A percentile compares a stretch with the other conserved stretches of the same genome.
Conservation (phyloP, 768 basidiomycete genomes). For the Lentinula boryana region DNA sequence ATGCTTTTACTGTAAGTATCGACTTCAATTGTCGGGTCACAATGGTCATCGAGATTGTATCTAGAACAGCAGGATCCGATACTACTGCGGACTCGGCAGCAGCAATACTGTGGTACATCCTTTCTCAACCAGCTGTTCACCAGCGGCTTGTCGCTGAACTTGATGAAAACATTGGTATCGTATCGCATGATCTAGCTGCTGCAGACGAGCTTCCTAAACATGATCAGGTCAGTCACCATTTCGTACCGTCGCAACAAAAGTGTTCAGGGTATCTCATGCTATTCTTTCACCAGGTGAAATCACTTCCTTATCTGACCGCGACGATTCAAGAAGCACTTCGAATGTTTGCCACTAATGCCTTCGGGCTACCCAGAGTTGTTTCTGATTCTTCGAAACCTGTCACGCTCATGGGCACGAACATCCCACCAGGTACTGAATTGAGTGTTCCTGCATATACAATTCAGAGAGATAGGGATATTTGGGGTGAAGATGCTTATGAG, state of each 20-base stretch:
- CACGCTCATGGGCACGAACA: neutral
- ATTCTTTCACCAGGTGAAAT: neutral
- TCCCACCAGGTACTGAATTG: neutral
- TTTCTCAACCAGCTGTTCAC: neutral
- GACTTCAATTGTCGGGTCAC: neutral
- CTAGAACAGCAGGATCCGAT: neutral
- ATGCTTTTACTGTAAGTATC: neutral
- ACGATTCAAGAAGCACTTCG: slow-evolving; percentile 2
- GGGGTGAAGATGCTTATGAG: slow-evolving; percentile 1
- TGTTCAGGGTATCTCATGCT: neutral
- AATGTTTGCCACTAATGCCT: slow-evolving; percentile 2
- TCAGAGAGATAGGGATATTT: neutral
- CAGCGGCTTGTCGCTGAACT: neutral
- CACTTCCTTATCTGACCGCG: neutral
- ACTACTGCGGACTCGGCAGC: slow-evolving; percentile 2
- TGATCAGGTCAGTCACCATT: neutral
- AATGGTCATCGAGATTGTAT: neutral
- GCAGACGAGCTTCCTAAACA: neutral
- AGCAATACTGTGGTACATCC: slow-evolving; percentile 1
- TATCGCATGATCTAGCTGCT: neutral
- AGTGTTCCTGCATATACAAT: slow-evolving; percentile 3
- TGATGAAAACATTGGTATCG: neutral
- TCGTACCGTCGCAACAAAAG: no score
- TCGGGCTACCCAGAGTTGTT: neutral
- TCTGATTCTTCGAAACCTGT: neutral